A percentile compares a stretch with the other conserved stretches of the same genome.
These are phyloP conservation scores for Puccinia sorghi DNA, from an alignment of 1,284 basidiomycete species.

Conservation along the genomic window DNA sequence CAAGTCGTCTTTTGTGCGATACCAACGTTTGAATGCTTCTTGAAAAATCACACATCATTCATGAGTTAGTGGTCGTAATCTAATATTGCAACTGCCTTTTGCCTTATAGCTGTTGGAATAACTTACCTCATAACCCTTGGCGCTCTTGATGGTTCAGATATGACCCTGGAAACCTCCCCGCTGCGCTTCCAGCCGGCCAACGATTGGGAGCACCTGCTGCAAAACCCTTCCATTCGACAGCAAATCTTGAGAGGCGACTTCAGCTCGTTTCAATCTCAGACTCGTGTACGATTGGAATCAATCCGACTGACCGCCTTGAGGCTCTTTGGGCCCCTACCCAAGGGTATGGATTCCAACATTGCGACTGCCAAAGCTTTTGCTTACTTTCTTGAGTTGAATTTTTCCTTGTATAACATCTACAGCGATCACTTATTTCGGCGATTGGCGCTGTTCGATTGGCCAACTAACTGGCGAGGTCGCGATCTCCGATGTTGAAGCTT, in stretches of 20 bases:
- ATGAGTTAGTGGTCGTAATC: conserved; percentile 13
- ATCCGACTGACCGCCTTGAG: conserved; percentile 7
- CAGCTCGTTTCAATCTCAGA: conserved; percentile 23
- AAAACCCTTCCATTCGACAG: conserved; percentile 1
- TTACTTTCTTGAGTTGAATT: neutral
- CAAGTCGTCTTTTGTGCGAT: conserved; percentile 26
- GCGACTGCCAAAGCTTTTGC: neutral
- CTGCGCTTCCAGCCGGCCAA: conserved; percentile 23
- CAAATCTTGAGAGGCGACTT: conserved; percentile 30
- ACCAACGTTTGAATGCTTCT: conserved; percentile 3
- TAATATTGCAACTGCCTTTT: neutral
- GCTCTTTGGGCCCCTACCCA: conserved; percentile 25
- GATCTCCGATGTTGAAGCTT: conserved; percentile 28
- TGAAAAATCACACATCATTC: conserved; percentile 32
- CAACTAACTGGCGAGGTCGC: conserved; percentile 33
- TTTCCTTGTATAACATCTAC: neutral
- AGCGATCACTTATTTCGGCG: conserved; percentile 35
- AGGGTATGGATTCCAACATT: neutral
- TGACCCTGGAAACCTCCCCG: conserved; percentile 21
- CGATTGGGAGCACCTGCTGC: conserved; percentile 22
- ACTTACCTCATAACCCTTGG: neutral
- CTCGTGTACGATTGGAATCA: conserved; percentile 26
- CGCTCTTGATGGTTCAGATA: neutral
- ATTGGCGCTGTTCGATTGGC: conserved; percentile 30
- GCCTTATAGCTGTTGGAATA: neutral